Conservation (phyloP, 75 land plant species). For the Selaginella tamariscina region DNA sequence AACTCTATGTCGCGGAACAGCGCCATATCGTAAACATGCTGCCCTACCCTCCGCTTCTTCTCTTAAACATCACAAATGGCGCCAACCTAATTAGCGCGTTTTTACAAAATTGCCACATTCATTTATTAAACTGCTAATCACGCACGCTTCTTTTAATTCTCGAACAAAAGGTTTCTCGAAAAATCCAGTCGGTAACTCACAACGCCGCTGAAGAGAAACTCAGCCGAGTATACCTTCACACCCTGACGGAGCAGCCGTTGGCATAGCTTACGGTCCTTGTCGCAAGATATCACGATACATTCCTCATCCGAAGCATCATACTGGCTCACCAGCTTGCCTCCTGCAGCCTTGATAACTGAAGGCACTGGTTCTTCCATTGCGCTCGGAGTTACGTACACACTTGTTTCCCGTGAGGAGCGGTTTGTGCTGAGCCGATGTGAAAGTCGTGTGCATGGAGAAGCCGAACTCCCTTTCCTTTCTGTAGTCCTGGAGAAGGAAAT, state of each 20-base stretch:
- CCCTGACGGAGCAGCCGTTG: constrained; percentile 59
- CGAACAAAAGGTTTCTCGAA: no score
- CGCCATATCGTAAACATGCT: no score
- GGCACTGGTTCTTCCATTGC: constrained; percentile 38
- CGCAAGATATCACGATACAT: constrained; percentile 57
- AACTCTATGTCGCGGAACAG: no score
- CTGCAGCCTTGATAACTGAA: constrained; percentile 60
- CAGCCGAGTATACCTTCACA: constrained; percentile 47
- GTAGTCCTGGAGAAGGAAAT: constrained; percentile 54
- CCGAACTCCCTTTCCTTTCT: constrained; percentile 92
- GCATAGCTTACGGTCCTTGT: constrained; percentile 59
- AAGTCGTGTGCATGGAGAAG: constrained; percentile 63
- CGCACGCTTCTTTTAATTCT: no score
- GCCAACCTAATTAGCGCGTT: no score
- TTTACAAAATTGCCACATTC: no score
- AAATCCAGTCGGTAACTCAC: constrained; percentile 56
- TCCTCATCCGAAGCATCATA: not conserved
- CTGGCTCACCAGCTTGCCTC: constrained; percentile 49
- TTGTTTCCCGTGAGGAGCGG: constrained; percentile 65
- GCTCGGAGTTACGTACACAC: constrained; percentile 56
- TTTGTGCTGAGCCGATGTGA: constrained; percentile 48
- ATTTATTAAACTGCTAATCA: no score
- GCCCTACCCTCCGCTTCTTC: no score
- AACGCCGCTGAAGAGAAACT: constrained; percentile 67
- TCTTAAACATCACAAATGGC: no score